phyloP scores from a whole-genome alignment of 2,329 filamentous ascomycete genomes.

The Apiospora kogelbergensis region DNA sequence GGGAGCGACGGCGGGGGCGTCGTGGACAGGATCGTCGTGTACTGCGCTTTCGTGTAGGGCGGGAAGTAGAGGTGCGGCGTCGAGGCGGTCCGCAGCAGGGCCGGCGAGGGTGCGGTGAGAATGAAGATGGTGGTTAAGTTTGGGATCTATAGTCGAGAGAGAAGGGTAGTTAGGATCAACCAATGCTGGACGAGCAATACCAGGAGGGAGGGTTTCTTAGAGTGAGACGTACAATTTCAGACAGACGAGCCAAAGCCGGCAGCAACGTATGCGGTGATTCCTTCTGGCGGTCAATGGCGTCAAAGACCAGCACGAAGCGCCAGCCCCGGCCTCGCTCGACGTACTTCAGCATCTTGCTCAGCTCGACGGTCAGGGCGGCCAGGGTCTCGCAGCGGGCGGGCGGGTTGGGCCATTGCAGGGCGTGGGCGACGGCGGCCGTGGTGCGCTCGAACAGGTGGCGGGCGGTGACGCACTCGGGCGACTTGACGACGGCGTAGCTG shows the following conservation, averaged over 20 bases:
- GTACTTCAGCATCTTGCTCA: constrained; percentile 63
- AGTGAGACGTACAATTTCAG: constrained; percentile 69
- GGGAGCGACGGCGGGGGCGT: constrained; percentile 40
- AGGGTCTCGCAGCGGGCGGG: constrained; percentile 76
- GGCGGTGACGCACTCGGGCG: constrained; percentile 74
- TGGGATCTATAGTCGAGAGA: constrained; percentile 61
- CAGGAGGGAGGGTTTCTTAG: no score
- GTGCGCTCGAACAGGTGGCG: constrained; percentile 76
- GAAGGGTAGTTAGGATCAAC: constrained; percentile 10
- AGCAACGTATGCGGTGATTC: constrained; percentile 78
- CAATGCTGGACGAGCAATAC: constrained; percentile 11
- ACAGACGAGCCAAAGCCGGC: constrained; percentile 76
- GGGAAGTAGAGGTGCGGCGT: constrained; percentile 80
- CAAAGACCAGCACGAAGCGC: constrained; percentile 81
- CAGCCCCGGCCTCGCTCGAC: constrained; percentile 29
- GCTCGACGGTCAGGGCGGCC: constrained; percentile 71
- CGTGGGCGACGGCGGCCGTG: constrained; percentile 56
- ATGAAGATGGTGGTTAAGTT: constrained; percentile 69
- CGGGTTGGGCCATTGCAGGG: constrained; percentile 47
- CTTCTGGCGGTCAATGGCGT: constrained; percentile 81
- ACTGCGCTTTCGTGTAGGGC: constrained; percentile 78
- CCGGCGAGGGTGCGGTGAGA: constrained; percentile 47
- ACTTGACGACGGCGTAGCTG: constrained; percentile 63
- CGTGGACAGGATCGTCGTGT: constrained; percentile 70
- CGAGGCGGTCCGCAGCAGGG: constrained; percentile 59